These are phyloP conservation scores for Colletotrichum sp. DNA, from an alignment of 2,329 filamentous ascomycete species.

Conservation along the genomic window DNA sequence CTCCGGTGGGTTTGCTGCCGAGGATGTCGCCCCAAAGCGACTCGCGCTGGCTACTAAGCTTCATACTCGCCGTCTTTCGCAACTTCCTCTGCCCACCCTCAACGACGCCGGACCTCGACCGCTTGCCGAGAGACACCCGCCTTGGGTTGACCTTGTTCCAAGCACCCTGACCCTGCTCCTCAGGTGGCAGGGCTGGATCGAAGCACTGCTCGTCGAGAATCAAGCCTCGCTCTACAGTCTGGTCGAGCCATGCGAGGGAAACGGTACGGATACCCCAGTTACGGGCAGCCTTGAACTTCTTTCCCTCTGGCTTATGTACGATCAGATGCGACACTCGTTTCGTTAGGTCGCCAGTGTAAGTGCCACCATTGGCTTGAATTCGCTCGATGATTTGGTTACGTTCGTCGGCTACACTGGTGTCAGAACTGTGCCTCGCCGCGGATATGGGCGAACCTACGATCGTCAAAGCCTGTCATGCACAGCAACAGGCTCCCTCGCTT, in stretches of 20 bases:
- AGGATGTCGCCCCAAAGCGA: conserved; percentile 93
- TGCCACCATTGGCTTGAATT: conserved; percentile 74
- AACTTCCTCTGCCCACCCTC: conserved; percentile 78
- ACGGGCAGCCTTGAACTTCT: conserved; percentile 89
- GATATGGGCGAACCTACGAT: conserved; percentile 38
- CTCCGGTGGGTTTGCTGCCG: conserved; percentile 36
- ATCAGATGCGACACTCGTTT: conserved; percentile 88
- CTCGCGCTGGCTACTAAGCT: conserved; percentile 79
- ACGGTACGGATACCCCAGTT: conserved; percentile 83
- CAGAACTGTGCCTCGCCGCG: neutral
- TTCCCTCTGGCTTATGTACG: conserved; percentile 77
- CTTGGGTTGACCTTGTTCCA: conserved; percentile 65
- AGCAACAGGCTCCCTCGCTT: conserved; percentile 50
- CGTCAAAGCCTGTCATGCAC: conserved; percentile 63
- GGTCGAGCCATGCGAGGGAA: conserved; percentile 81
- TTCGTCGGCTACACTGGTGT: conserved; percentile 55
- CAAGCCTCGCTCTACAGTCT: conserved; percentile 87
- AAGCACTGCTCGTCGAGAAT: conserved; percentile 87
- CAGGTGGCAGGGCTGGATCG: conserved; percentile 71
- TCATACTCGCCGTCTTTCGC: conserved; percentile 84
- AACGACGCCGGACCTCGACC: conserved; percentile 55
- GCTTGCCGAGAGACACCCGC: conserved; percentile 60
- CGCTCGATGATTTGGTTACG: conserved; percentile 73
- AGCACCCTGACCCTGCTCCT: conserved; percentile 78
- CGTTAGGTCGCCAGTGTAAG: conserved; percentile 87